phyloP scores from a whole-genome alignment of 148 eudicot genomes.

The Bassia scoparia region DNA sequence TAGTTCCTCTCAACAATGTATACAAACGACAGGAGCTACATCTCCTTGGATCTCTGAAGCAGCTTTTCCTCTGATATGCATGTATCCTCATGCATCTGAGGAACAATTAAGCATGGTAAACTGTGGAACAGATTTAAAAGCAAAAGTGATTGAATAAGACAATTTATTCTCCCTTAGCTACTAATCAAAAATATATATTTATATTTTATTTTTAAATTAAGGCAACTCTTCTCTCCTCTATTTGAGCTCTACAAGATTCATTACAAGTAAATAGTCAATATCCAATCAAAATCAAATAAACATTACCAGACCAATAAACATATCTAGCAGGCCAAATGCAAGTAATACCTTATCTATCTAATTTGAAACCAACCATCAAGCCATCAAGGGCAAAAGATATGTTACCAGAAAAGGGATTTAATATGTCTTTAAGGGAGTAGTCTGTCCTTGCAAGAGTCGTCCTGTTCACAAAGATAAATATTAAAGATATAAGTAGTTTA shows the following conservation, averaged over 20 bases:
- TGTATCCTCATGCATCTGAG: constrained; percentile 88
- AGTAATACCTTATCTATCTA: neutral
- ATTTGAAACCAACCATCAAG: neutral
- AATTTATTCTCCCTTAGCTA: neutral
- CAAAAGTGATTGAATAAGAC: neutral
- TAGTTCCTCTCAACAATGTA: constrained; percentile 95
- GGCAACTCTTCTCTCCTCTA: neutral
- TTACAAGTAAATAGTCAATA: neutral
- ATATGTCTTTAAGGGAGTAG: constrained; percentile 98
- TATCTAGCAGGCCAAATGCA: neutral
- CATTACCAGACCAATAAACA: neutral
- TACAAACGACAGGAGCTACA: constrained; percentile 97
- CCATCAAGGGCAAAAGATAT: neutral
- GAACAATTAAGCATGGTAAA: constrained; percentile 90
- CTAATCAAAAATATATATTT: too few relatives aligned
- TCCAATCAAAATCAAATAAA: neutral
- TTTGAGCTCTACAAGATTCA: neutral
- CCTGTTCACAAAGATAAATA: constrained; percentile 41
- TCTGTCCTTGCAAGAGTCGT: constrained; percentile 96
- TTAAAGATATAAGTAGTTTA: too few relatives aligned
- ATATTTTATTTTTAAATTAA: too few relatives aligned
- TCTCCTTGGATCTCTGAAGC: constrained; percentile 91
- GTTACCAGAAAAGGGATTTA: constrained; percentile 92
- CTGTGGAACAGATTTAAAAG: constrained; percentile 37
- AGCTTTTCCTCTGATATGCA: constrained; percentile 71